Conservation (phyloP, 2,329 filamentous ascomycete species). For the Apiospora aurea region DNA sequence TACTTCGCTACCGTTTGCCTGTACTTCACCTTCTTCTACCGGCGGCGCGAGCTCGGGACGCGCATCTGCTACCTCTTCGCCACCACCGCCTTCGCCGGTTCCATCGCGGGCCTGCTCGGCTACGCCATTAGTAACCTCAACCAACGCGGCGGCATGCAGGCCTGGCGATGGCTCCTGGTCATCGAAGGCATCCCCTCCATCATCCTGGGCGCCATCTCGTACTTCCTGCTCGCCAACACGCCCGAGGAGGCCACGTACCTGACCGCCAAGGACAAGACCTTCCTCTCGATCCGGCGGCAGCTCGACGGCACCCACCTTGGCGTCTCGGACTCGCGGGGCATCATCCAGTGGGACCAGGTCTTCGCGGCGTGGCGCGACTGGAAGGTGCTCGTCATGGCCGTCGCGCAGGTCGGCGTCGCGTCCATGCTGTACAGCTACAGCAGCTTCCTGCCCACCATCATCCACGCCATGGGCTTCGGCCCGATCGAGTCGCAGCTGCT, state of each 20-base stretch:
- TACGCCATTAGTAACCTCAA: conserved; percentile 39
- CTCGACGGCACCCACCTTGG: conserved; percentile 15
- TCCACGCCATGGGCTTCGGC: conserved; percentile 58
- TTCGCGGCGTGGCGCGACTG: conserved; percentile 41
- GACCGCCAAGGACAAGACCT: not conserved
- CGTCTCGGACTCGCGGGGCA: conserved; percentile 40
- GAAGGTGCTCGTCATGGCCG: conserved; percentile 54
- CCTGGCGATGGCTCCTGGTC: conserved; percentile 74
- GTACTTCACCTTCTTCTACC: conserved; percentile 20
- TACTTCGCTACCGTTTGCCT: conserved; percentile 21
- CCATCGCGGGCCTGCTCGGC: conserved; percentile 33
- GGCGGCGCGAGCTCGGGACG: conserved; percentile 10
- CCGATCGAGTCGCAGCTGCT: conserved; percentile 59
- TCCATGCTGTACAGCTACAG: conserved; percentile 60
- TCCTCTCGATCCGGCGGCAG: not conserved
- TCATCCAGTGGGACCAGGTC: conserved; percentile 54
- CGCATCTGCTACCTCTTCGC: conserved; percentile 18
- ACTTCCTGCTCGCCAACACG: conserved; percentile 61
- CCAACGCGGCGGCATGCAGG: conserved; percentile 43
- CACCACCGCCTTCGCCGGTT: conserved; percentile 17
- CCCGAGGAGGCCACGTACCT: conserved; percentile 44
- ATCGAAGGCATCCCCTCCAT: conserved; percentile 57
- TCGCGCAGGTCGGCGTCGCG: conserved; percentile 58
- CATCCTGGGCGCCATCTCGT: conserved; percentile 57
- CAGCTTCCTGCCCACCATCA: conserved; percentile 64